phyloP scores from a whole-genome alignment of 2,329 filamentous ascomycete species.

The Nemania serpens region DNA sequence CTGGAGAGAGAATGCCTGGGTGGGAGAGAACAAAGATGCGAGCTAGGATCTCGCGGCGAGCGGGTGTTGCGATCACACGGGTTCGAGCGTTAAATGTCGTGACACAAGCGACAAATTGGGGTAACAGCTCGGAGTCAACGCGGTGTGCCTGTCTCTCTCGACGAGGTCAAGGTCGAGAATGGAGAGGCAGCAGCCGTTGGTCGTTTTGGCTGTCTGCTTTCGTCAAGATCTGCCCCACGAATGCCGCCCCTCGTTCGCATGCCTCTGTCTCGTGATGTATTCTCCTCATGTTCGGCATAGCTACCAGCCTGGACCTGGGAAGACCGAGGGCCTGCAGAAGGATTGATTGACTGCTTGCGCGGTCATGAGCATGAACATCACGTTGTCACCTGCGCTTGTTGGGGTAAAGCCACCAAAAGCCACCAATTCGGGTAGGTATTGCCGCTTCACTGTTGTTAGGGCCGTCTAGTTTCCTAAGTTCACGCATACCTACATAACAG shows the following conservation, averaged over 20 bases:
- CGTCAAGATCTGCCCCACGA: conserved; percentile 16
- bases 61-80: conserved; percentile 20
- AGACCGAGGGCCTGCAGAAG: background rate
- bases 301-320: background rate
- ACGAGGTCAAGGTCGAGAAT: conserved; percentile 1
- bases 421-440: conserved; percentile 15
- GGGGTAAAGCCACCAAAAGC: conserved; percentile 5
- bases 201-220: background rate
- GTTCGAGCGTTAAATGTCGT: conserved; percentile 18
- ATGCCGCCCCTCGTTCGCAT: conserved; percentile 15
- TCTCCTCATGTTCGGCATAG: background rate
- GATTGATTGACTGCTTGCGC: background rate
- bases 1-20: background rate
- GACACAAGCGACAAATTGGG: conserved; percentile 9
- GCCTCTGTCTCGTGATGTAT: conserved; percentile 13
- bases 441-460: background rate
- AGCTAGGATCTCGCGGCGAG: conserved; percentile 14
- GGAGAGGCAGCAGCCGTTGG: background rate
- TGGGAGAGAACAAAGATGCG: background rate
- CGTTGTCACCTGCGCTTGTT: conserved; percentile 13
- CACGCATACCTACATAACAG: background rate
- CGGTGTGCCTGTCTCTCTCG: conserved; percentile 11
- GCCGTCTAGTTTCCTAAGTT: background rate
- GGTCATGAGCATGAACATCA: conserved; percentile 9
- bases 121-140: conserved; percentile 15